phyloP scores from a whole-genome alignment of 106 monocot genomes.

The Platanthera guangdongensis region DNA sequence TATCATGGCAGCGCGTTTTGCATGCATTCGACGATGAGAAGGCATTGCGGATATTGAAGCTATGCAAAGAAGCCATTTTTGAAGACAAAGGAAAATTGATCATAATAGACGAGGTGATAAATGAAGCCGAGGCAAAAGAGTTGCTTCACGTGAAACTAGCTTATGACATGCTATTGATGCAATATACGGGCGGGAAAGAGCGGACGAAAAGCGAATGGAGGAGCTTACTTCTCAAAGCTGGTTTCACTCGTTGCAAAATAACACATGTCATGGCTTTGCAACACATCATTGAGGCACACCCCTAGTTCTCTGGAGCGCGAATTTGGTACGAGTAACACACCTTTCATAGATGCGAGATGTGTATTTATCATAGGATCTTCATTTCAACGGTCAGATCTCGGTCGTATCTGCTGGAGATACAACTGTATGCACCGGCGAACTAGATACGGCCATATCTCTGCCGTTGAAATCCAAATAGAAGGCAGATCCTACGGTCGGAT shows the following conservation, averaged over 20 bases:
- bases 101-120: constrained; percentile 5
- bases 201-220: constrained; percentile 14
- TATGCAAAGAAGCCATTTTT: constrained; percentile 12
- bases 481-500: no score
- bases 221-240: background rate
- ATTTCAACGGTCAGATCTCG: no score
- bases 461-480: no score
- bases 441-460: no score
- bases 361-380: no score
- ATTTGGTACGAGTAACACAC: no score
- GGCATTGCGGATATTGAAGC: background rate
- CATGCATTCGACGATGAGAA: constrained; percentile 9
- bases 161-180: constrained; percentile 12
- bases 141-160: background rate
- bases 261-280: constrained; percentile 1
- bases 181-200: constrained; percentile 6
- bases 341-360: no score
- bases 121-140: background rate
- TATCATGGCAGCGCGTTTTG: background rate
- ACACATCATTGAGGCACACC: constrained; percentile 6
- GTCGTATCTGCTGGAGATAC: no score
- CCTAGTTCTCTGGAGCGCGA: background rate
- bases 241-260: background rate
- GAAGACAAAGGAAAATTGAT: constrained; percentile 4
- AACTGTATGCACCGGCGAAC: no score